Evolutionary conservation across 2,329 filamentous ascomycete genomes (phyloP), one percentile per base, ranked within the genome.

Genomic region (Cordyceps sp.): DNA sequence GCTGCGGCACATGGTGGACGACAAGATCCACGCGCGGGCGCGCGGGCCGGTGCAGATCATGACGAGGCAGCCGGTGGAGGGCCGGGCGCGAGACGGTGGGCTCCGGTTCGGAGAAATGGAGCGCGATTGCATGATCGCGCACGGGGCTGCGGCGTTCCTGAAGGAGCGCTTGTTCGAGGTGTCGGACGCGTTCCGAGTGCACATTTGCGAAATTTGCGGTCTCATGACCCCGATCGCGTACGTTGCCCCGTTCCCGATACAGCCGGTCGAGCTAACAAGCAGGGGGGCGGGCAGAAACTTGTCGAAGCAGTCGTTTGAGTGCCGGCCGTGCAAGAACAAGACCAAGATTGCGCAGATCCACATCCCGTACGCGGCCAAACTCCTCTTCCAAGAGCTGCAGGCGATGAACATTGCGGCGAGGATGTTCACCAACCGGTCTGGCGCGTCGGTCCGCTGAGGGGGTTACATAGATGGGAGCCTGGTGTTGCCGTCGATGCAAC

Each of bases 121-220:
- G 61, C 88, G 92, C 63, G 92, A 98, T 73, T 98, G 90, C 56
- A 98, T 98, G 90, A 98, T 98, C 64, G 85, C 92, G n/a, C 92
- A 98, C 54, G 90, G 90, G 52, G 90, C 92, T 4, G 88, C 84
- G 33, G 79, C 86, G 2, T 98, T 98, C 70, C 61, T 98, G 50
- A 98, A 98, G 62, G 90, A 98, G 65, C 75, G 90, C 48, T 61
- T 98, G 36, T 94, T 98, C 48, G 88, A 96, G 54, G 90, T 98
- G 31, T 93, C 84, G 33, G 90, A 98, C 62, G 88, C 90, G 24
- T 98, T 96, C 70, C 72, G 86, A 55, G 90, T 98, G 37, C 90
- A 98, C 58, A 80, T 98, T 48, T 98, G 90, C 62, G 90, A 98
- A 59, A 92, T 96, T 48, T 98, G 90, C 55, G 90, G 90, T 46